Evolutionary conservation across 108 stramenopile species (phyloP).

Genomic region (Skeletonema marinoi): DNA sequence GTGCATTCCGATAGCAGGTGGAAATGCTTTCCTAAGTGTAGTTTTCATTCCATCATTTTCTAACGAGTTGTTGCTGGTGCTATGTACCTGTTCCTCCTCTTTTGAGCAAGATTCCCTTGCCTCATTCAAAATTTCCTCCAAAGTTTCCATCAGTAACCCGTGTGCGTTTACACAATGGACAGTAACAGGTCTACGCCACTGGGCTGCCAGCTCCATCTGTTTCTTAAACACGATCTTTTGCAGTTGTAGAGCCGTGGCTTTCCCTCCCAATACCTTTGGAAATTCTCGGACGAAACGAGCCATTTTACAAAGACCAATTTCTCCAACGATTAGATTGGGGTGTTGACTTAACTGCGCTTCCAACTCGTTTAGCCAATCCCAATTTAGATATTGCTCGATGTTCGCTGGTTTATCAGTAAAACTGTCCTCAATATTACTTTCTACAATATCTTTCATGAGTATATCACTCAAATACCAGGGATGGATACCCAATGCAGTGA

Average conservation of each 20-base stretch:
- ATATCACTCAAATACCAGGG: constrained; percentile 78
- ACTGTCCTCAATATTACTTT: background rate
- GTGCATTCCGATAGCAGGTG: constrained; percentile 80
- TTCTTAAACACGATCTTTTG: constrained; percentile 69
- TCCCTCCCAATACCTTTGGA: constrained; percentile 55
- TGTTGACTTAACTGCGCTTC: constrained; percentile 61
- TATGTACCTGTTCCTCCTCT: background rate
- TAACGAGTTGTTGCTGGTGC: background rate
- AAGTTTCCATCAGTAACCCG: constrained; percentile 53
- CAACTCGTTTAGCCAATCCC: constrained; percentile 64
- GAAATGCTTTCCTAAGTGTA: constrained; percentile 25
- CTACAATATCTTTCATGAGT: constrained; percentile 4
- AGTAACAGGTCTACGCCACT: constrained; percentile 67
- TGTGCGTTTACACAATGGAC: constrained; percentile 87
- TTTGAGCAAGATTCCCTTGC: constrained; percentile 12
- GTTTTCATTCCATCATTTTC: background rate
- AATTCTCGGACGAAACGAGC: constrained; percentile 72
- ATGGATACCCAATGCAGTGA: constrained; percentile 78
- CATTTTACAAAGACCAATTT: constrained; percentile 85
- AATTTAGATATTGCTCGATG: constrained; percentile 25
- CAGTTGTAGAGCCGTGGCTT: constrained; percentile 62
- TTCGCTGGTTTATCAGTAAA: background rate
- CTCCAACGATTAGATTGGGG: constrained; percentile 73
- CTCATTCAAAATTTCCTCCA: constrained; percentile 48
- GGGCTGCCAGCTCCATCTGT: constrained; percentile 75